A percentile compares a stretch with the other conserved stretches of the same genome.
Evolutionary conservation across 1,284 basidiomycete genomes (phyloP).

Genomic region (Exobasidium rhododendri): DNA sequence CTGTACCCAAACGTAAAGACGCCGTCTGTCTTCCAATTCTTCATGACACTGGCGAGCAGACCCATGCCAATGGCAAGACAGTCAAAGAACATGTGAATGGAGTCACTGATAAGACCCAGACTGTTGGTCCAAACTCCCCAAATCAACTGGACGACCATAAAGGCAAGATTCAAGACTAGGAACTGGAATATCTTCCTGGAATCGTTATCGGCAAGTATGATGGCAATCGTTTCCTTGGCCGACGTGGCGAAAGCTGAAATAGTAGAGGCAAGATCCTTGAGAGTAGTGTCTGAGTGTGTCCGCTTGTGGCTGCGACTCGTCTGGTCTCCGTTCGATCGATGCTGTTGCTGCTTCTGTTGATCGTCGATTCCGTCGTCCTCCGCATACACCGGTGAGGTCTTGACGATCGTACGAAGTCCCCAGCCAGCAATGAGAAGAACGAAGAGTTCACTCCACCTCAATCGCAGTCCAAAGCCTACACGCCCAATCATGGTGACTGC

Average conservation of each 20-base stretch:
- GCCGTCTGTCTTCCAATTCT: slow-evolving; percentile 91
- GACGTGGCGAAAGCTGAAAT: slow-evolving; percentile 23
- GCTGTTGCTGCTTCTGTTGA: background rate
- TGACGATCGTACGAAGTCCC: slow-evolving; percentile 40
- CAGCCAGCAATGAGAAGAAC: slow-evolving; percentile 36
- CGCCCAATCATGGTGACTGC: slow-evolving; percentile 38
- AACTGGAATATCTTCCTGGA: slow-evolving; percentile 97
- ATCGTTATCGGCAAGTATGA: slow-evolving; percentile 83
- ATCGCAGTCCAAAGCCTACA: slow-evolving; percentile 39
- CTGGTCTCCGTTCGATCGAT: background rate
- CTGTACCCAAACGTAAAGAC: slow-evolving; percentile 94
- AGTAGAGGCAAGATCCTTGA: slow-evolving; percentile 29
- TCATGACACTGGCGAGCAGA: slow-evolving; percentile 93
- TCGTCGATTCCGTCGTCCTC: slow-evolving; percentile 5
- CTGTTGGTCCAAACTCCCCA: slow-evolving; percentile 93
- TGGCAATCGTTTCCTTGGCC: slow-evolving; percentile 62
- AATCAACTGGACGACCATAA: slow-evolving; percentile 70
- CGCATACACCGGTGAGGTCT: slow-evolving; percentile 33
- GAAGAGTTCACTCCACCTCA: slow-evolving; percentile 24
- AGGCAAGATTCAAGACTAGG: slow-evolving; percentile 86
- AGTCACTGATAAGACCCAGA: slow-evolving; percentile 92
- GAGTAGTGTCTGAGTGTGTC: slow-evolving; percentile 24
- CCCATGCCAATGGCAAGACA: slow-evolving; percentile 96
- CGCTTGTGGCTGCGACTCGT: slow-evolving; percentile 6
- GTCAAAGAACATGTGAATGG: slow-evolving; percentile 99